Base-by-base conservation (phyloP, 2,329 filamentous ascomycete genomes). In the Trichoderma sp. region DNA sequence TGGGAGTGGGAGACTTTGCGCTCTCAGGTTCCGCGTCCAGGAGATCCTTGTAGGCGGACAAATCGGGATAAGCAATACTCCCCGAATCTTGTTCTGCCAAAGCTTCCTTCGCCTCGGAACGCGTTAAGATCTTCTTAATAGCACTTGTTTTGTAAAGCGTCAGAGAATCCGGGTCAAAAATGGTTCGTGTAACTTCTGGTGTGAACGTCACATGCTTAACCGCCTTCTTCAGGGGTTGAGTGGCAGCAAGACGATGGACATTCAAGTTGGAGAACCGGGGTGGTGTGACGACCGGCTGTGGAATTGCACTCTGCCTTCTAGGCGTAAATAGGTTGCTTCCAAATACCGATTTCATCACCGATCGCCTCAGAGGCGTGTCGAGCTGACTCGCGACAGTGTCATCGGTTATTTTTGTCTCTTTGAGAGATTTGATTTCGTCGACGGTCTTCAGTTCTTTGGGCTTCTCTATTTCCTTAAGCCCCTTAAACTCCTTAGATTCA, bases 201-300 rank as follows among this genome's bases (percentile, higher is more conserved):
- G 91, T 93, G 75, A 97, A 97, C 61, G 91, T 89, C 43, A 97
- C 92, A 68, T 87, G 90, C 81, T 96, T 97, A 21, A 81, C 78
- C 46, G 83, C 76, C 78, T 89, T 91, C 28, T 89, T 86, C 37
- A 89, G 89, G 8, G 91, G 91, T 1, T 91, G 93, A 5, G 88
- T 89, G 66, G 88, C 80, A 6, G 86, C 83, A 21, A 84, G 77
- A 3, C 82, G 76, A 63, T 85, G 85, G 37, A 89, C 76, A 26
- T 83, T 81, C 73, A 87, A 88, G 37, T 88, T 83, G 10, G 64
- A 58, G 14, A 85, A 76, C 21, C 78, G 79, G 1, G 76, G 72
- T 2, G 86, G 85, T 0, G 85, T 86, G 14, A 71, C 61, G 13
- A 77, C 75, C 11, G 83, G 81, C 30, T 82, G 79, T 1, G 87